Conservation (phyloP, 2,329 filamentous ascomycete genomes). For the Nothopassalora personata region DNA sequence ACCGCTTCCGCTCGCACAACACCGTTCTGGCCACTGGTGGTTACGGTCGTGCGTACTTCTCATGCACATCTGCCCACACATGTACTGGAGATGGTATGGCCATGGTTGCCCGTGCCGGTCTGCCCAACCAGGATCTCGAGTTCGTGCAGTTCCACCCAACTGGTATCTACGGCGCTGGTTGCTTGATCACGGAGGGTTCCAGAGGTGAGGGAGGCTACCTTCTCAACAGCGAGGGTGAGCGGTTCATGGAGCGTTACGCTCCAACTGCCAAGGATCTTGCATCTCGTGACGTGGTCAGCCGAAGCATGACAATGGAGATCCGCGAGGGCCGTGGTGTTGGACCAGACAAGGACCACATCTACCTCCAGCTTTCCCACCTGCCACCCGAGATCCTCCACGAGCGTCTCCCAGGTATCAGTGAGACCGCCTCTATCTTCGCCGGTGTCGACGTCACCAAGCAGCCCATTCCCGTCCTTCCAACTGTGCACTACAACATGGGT, state of each 20-base stretch:
- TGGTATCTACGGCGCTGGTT: constrained; percentile 96
- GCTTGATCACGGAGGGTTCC: constrained; percentile 95
- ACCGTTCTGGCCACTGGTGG: constrained; percentile 95
- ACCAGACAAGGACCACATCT: constrained; percentile 96
- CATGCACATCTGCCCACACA: constrained; percentile 94
- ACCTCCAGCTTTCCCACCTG: constrained; percentile 93
- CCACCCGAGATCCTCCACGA: constrained; percentile 88
- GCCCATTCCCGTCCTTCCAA: constrained; percentile 92
- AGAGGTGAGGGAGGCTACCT: constrained; percentile 98
- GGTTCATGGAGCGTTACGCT: constrained; percentile 98
- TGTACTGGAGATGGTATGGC: constrained; percentile 99
- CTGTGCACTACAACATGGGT: constrained; percentile 99
- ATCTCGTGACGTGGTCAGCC: constrained; percentile 90
- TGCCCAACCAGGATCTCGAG: constrained; percentile 98
- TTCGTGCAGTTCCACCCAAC: constrained; percentile 99
- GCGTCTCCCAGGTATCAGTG: constrained; percentile 95
- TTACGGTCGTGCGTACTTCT: constrained; percentile 97
- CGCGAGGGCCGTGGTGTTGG: constrained; percentile 95
- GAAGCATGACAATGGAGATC: constrained; percentile 98
- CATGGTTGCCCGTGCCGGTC: constrained; percentile 95
- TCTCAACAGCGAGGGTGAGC: constrained; percentile 94
- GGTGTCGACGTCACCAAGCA: constrained; percentile 96
- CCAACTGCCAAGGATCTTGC: constrained; percentile 97
- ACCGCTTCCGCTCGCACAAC: constrained; percentile 94
- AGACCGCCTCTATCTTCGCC: constrained; percentile 94